These are phyloP conservation scores for Neofusicoccum umdonicola DNA, from an alignment of 2,329 filamentous ascomycete genomes.

Conservation along the genomic window DNA sequence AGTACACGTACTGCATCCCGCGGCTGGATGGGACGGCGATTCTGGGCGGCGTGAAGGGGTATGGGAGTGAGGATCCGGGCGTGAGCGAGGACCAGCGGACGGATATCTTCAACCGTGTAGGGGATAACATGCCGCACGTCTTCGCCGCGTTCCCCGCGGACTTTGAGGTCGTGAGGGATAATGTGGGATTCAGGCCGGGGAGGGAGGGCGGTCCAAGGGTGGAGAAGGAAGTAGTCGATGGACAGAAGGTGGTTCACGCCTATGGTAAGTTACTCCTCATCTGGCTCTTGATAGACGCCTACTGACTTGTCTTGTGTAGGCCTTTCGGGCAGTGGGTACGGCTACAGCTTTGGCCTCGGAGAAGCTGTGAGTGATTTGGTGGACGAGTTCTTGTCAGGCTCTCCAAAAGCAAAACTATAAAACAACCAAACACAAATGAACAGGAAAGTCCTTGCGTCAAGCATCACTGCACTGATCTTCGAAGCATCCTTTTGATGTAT, in stretches of 20 bases:
- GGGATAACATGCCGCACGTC: slow-evolving; percentile 23
- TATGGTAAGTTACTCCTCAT: slow-evolving; percentile 22
- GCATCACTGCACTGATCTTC: not conserved
- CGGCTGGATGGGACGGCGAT: slow-evolving; percentile 26
- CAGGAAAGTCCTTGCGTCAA: not conserved
- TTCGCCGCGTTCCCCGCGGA: slow-evolving; percentile 21
- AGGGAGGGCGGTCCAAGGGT: slow-evolving; percentile 25
- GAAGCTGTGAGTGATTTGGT: slow-evolving; percentile 19
- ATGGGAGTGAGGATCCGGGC: slow-evolving; percentile 14
- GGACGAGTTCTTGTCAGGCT: slow-evolving; percentile 9
- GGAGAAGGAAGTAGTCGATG: slow-evolving; percentile 29
- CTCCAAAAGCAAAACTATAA: not conserved
- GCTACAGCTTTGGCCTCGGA: slow-evolving; percentile 28
- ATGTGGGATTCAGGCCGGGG: slow-evolving; percentile 26
- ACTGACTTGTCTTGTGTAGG: not conserved
- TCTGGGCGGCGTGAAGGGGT: slow-evolving; percentile 26
- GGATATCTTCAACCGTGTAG: slow-evolving; percentile 24
- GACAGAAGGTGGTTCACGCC: slow-evolving; percentile 31
- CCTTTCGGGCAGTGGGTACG: slow-evolving; percentile 26
- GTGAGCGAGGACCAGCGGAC: slow-evolving; percentile 17
- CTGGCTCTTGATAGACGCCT: not conserved
- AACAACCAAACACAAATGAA: too few species aligned
- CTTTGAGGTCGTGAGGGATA: slow-evolving; percentile 26
- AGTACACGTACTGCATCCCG: slow-evolving; percentile 28
- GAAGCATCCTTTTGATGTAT: not conserved